phyloP scores from a whole-genome alignment of 257 asterid genomes.

The Voacanga thouarsii region DNA sequence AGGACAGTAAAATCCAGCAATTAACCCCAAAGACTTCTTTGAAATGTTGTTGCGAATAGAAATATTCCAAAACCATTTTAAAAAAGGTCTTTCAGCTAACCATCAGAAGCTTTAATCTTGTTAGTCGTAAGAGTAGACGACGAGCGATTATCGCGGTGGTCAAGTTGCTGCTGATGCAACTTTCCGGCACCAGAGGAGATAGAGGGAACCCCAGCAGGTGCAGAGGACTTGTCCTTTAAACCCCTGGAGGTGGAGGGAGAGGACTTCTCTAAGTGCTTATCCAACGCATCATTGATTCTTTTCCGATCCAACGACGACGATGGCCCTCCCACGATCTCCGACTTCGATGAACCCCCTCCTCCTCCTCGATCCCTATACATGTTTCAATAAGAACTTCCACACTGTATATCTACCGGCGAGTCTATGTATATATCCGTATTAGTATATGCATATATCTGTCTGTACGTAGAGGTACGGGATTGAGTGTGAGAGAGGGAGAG shows the following conservation, averaged over 20 bases:
- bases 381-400: slow-evolving; percentile 4
- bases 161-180: slow-evolving; percentile 42
- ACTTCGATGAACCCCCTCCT: slow-evolving; percentile 59
- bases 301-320: slow-evolving; percentile 79
- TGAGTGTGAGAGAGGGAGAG: not conserved
- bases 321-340: slow-evolving; percentile 57
- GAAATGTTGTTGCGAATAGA: not conserved
- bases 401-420: not conserved
- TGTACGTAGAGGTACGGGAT: not conserved
- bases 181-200: slow-evolving; percentile 54
- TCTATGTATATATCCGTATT: slow-evolving; percentile 3
- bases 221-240: slow-evolving; percentile 52
- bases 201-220: slow-evolving; percentile 45
- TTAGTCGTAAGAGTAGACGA: slow-evolving; percentile 39
- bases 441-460: slow-evolving; percentile 1
- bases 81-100: slow-evolving; percentile 23
- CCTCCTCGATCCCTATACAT: slow-evolving; percentile 91
- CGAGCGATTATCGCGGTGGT: slow-evolving; percentile 50
- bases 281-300: slow-evolving; percentile 88
- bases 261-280: slow-evolving; percentile 88
- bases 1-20: not conserved
- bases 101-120: slow-evolving; percentile 78
- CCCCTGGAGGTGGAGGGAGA: slow-evolving; percentile 79
- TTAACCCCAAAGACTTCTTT: not conserved
- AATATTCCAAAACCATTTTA: not conserved